Evolutionary conservation across 179 eudicot species (phyloP).

Genomic region (Spergularia azorica): DNA sequence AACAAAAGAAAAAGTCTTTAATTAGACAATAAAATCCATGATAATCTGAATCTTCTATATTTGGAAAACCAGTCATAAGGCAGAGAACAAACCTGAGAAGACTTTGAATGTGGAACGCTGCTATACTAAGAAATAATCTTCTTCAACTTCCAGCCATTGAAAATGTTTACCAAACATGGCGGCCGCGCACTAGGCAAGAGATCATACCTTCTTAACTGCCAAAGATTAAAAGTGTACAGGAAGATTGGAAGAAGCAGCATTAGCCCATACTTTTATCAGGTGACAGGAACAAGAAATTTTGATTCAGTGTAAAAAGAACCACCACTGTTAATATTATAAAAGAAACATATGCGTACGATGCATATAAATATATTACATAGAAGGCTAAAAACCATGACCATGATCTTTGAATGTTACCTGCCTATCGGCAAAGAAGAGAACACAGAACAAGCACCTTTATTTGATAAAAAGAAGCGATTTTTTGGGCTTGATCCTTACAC

Average conservation of each 20-base stretch:
- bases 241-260: not conserved
- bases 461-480: not conserved
- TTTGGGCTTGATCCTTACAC: constrained; percentile 21
- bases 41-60: constrained; percentile 27
- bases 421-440: not conserved
- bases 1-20: constrained; percentile 8
- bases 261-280: not conserved
- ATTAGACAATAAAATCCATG: constrained; percentile 20
- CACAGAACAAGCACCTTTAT: not conserved
- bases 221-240: too few species aligned
- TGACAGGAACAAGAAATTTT: not conserved
- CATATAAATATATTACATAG: not conserved
- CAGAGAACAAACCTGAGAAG: constrained; percentile 23
- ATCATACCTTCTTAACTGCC: not conserved
- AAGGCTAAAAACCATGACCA: not conserved
- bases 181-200: not conserved
- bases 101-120: constrained; percentile 26
- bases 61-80: constrained; percentile 14
- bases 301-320: not conserved
- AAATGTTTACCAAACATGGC: constrained; percentile 27
- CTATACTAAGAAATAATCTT: constrained; percentile 15
- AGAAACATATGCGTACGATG: not conserved
- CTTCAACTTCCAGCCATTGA: constrained; percentile 20
- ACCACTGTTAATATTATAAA: not conserved
- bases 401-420: not conserved